phyloP scores from a whole-genome alignment of 2,329 filamentous ascomycete genomes.

The Xylariaceae sp. region DNA sequence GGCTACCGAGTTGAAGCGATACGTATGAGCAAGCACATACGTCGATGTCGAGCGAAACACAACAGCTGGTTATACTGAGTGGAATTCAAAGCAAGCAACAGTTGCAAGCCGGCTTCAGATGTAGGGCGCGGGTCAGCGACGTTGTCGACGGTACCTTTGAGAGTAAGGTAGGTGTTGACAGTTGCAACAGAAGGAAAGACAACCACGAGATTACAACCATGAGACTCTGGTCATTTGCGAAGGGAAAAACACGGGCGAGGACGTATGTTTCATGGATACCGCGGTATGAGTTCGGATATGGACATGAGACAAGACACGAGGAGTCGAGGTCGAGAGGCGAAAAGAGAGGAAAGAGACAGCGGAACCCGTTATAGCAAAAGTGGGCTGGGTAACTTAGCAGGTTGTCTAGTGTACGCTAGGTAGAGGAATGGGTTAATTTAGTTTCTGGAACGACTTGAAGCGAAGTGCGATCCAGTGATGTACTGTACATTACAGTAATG shows the following conservation, averaged over 20 bases:
- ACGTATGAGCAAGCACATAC: slow-evolving; percentile 15
- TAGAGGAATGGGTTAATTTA: slow-evolving; percentile 14
- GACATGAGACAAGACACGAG: slow-evolving; percentile 4
- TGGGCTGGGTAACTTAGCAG: slow-evolving; percentile 9
- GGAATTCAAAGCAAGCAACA: background rate
- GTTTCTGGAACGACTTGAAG: slow-evolving; percentile 17
- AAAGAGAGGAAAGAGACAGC: slow-evolving; percentile 2
- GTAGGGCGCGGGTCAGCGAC: background rate
- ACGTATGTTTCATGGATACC: background rate
- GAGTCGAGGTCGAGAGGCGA: background rate
- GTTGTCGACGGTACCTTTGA: background rate
- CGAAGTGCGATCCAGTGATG: slow-evolving; percentile 1
- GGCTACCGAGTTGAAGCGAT: slow-evolving; percentile 6
- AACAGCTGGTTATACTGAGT: background rate
- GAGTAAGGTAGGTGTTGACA: background rate
- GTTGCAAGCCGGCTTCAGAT: background rate
- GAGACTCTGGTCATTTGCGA: slow-evolving; percentile 11
- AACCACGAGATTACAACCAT: background rate
- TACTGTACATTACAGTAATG: background rate
- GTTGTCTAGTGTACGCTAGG: background rate
- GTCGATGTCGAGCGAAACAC: slow-evolving; percentile 5
- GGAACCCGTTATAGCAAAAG: slow-evolving; percentile 12
- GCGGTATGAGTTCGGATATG: background rate
- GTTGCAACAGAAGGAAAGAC: background rate
- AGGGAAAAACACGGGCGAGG: background rate